Base-by-base conservation (phyloP, 2,329 filamentous ascomycete species). In the Mycosphaerella arachidis region DNA sequence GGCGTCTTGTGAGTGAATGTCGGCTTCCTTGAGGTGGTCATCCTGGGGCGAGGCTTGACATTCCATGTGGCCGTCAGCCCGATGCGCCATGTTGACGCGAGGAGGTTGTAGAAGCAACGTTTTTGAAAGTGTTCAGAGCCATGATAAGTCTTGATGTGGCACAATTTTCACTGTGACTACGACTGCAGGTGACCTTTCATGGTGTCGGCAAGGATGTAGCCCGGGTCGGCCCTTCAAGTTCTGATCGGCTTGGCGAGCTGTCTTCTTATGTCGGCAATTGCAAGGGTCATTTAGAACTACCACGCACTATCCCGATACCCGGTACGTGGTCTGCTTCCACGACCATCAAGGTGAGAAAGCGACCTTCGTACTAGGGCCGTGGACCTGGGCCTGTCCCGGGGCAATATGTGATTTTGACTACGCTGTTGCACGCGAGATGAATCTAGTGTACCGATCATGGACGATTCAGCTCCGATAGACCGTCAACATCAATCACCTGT, bases 1-100 rank as follows among this genome's bases (percentile, higher is more conserved):
- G 43, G 55, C 33, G 20, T 58, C 51, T 18, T 58, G 56, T 60
- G 53, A 33, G 18, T 45, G 45, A 29, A 50, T 24, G 31, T 48
- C 46, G 27, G 56, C 46, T 59, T 62, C 62, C 48, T 64, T 64
- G 27, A 31, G 18, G n/a, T 50, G 43, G 29, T 50, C 27, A 24
- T 56, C 29, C n/a, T n/a, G n/a, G n/a, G n/a, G n/a, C n/a, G n/a
- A n/a, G n/a, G n/a, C n/a, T n/a, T n/a, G n/a, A n/a, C n/a, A n/a
- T n/a, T n/a, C n/a, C n/a, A n/a, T n/a, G n/a, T n/a, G n/a, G n/a
- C n/a, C n/a, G n/a, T n/a, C n/a, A n/a, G n/a, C n/a, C n/a, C n/a
- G n/a, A n/a, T n/a, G n/a, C n/a, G n/a, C n/a, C n/a, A n/a, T n/a
- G n/a, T n/a, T n/a, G n/a, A n/a, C n/a, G n/a, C n/a, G n/a, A n/a